phyloP scores from a whole-genome alignment of 225 moss, liverwort and hornwort species.

The Asterella californica region DNA sequence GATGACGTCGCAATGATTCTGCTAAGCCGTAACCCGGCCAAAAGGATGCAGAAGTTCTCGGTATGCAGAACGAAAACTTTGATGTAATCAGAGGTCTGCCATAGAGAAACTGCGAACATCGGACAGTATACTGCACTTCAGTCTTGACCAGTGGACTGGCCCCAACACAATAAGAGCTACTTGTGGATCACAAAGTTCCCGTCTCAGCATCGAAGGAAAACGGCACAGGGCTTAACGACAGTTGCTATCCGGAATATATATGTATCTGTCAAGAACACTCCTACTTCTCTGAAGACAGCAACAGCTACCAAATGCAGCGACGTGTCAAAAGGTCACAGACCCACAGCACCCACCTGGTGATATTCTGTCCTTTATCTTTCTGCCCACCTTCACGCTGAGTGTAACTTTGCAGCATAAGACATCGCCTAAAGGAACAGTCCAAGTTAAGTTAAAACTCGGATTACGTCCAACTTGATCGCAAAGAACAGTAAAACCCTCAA shows the following conservation, averaged over 20 bases:
- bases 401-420: background rate
- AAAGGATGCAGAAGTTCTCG: background rate
- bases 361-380: background rate
- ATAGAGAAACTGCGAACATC: background rate
- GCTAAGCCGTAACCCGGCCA: background rate
- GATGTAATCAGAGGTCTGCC: background rate
- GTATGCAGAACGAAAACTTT: background rate
- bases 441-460: background rate
- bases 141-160: background rate
- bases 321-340: background rate
- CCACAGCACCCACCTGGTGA: background rate
- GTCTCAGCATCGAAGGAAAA: background rate
- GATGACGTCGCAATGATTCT: too few species aligned
- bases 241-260: background rate
- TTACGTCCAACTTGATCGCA: background rate
- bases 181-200: background rate
- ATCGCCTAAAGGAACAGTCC: background rate
- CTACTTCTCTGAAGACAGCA: background rate
- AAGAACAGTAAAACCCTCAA: too few species aligned
- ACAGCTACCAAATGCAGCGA: background rate
- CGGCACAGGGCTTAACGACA: background rate
- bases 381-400: background rate
- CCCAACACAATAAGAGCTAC: background rate
- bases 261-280: background rate
- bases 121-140: background rate